Base-by-base conservation (phyloP, 129 eudicot genomes). In the Saussurea involucrata region DNA sequence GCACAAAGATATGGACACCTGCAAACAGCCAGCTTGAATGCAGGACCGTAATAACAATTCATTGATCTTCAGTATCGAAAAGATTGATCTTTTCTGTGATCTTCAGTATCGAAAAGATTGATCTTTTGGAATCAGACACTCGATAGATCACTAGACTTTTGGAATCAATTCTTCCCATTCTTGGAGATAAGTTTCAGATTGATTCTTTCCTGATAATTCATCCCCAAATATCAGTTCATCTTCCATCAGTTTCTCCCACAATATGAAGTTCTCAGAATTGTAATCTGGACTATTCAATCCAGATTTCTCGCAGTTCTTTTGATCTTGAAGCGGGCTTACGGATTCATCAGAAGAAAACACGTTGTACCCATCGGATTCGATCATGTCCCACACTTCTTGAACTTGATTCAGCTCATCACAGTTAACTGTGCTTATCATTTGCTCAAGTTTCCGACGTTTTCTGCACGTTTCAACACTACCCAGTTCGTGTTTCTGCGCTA, bases 181-280 rank as follows among this genome's bases (percentile, higher is more conserved):
- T 34, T 84, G 85, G 27, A 84, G 80, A 71, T 70, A 82, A 70
- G 85, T 71, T 36, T 89, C 84, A 4, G 87, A 77, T 13, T 87
- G 91, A 29, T 78, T 63, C 57, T 71, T 76, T 0, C 72, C 70
- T 0, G 63, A 64, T 27, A 27, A 27, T 17, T 64, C 75, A 15
- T 49, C 78, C 71, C 89, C 92, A 18, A 76, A 78, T 20, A 89
- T 87, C 76, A 94, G 61, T 32, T 87, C 90, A 78, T 91, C 98
- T 32, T 85, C 93, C 92, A 94, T 74, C 8, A 94, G 66, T 71
- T 89, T 91, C 89, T 87, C 98, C 93, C 97, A 91, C 78, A 91
- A 49, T 31, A 93, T 83, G 66, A 74, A 87, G 76, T 70, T 85
- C 46, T 90, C 92, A 0, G 92, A 82, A 24, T 33, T 70, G 25